Evolutionary conservation across 1,284 basidiomycete species (phyloP), one percentile per base, ranked within the genome.

Genomic region (Filobasidium uniguttulatum): DNA sequence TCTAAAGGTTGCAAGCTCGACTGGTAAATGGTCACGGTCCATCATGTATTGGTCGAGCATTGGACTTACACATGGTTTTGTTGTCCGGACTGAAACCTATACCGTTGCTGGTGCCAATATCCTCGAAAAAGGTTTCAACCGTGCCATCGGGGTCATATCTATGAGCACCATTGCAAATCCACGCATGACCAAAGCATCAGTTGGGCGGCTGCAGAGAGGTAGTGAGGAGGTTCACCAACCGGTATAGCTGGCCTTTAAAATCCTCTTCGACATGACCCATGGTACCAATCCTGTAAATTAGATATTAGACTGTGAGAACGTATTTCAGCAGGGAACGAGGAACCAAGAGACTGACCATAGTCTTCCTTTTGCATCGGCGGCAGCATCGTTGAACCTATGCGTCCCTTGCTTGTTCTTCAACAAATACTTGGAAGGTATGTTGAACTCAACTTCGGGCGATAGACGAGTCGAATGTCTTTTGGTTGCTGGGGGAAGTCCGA

Each of bases 351-450:
- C 54, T 20, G 22, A 55, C 54, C 54, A 62, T n/a, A 68, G 59
- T 25, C 65, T 53, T 1, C 69, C 68, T 2, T 53, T 31, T 1
- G 62, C 59, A 55, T 69, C 68, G 29, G 60, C 59, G 5, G 61
- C 62, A 15, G 67, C 68, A 57, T 71, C 69, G 46, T 69, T 71
- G 59, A 71, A 67, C 14, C 67, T 54, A 30, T 56, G 48, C 1
- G 44, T 38, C 9, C 53, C 53, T 20, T 49, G 46, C 33, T 45
- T 30, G 40, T 48, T 48, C 31, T 50, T 49, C 20, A 46, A 14
- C 19, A 59, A 58, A 9, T 50, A 48, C 22, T 56, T 53, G 23
- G 55, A 44, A 8, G 55, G 38, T 15, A 58, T 55, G 2, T 49
- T 6, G 17, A 55, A 54, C 20, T 52, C 31, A 25, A 55, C 46